phyloP scores from a whole-genome alignment of 257 asterid genomes.

The Ocimum tenuiflorum region DNA sequence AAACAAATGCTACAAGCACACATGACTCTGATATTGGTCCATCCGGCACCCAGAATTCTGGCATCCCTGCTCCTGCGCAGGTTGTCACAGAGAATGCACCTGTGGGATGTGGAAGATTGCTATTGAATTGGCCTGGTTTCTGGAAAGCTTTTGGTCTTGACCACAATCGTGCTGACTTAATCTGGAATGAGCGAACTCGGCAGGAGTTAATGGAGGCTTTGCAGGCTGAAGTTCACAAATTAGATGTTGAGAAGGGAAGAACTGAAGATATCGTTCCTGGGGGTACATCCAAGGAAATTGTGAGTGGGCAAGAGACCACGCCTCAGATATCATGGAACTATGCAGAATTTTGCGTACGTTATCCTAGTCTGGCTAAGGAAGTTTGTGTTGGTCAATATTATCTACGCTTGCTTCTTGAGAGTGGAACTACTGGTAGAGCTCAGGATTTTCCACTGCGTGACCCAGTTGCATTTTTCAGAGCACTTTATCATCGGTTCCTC shows the following conservation, averaged over 20 bases:
- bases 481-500: constrained; percentile 89
- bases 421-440: constrained; percentile 72
- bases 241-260: constrained; percentile 93
- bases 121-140: constrained; percentile 92
- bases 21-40: constrained; percentile 41
- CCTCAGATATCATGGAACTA: constrained; percentile 98
- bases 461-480: constrained; percentile 93
- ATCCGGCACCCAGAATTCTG: constrained; percentile 41
- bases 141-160: constrained; percentile 96
- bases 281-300: constrained; percentile 46
- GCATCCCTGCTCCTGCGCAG: constrained; percentile 92
- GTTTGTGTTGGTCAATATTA: constrained; percentile 99
- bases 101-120: constrained; percentile 95
- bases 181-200: constrained; percentile 97
- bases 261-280: constrained; percentile 95
- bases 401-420: constrained; percentile 90
- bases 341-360: constrained; percentile 81
- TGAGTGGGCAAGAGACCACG: constrained; percentile 47
- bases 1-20: constrained; percentile 38
- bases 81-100: constrained; percentile 76
- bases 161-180: constrained; percentile 96
- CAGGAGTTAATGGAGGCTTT: constrained; percentile 90
- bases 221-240: constrained; percentile 93
- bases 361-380: constrained; percentile 94
- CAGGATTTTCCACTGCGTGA: constrained; percentile 95